A percentile compares a stretch with the other conserved stretches of the same genome.
phyloP scores from a whole-genome alignment of 768 basidiomycete genomes.

The Suillus hirtellus region DNA sequence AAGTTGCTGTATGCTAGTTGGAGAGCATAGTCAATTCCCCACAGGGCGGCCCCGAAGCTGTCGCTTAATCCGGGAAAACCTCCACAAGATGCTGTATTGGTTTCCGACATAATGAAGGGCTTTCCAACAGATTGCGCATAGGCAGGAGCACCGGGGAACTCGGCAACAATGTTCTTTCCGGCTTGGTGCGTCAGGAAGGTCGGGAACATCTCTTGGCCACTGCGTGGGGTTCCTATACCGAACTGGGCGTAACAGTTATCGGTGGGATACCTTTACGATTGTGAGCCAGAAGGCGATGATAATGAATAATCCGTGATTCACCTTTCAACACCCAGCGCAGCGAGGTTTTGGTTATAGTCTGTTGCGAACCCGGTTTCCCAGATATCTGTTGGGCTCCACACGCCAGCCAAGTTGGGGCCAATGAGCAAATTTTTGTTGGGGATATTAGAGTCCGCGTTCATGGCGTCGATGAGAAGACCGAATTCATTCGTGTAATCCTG shows the following conservation, averaged over 20 bases:
- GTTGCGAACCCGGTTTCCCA: slow-evolving; percentile 54
- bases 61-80: slow-evolving; percentile 56
- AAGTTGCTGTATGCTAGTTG: slow-evolving; percentile 53
- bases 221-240: slow-evolving; percentile 37
- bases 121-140: slow-evolving; percentile 39
- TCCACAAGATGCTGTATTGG: slow-evolving; percentile 54
- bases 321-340: slow-evolving; percentile 57
- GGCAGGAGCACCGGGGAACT: slow-evolving; percentile 52
- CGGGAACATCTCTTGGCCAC: slow-evolving; percentile 51
- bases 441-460: slow-evolving; percentile 41
- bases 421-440: slow-evolving; percentile 49
- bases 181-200: slow-evolving; percentile 54
- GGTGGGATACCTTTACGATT: slow-evolving; percentile 48
- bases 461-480: slow-evolving; percentile 44
- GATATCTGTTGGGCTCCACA: slow-evolving; percentile 52
- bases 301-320: slow-evolving; percentile 20
- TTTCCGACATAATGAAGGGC: slow-evolving; percentile 59
- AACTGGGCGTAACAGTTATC: slow-evolving; percentile 63
- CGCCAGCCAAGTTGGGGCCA: slow-evolving; percentile 61
- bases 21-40: slow-evolving; percentile 54
- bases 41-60: slow-evolving; percentile 53
- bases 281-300: slow-evolving; percentile 13
- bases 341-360: slow-evolving; percentile 41
- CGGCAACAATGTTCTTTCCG: slow-evolving; percentile 44
- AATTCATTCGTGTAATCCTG: slow-evolving; percentile 55